phyloP scores from a whole-genome alignment of 139 green algal species.

The Auxenochlorella pyrenoidosa region DNA sequence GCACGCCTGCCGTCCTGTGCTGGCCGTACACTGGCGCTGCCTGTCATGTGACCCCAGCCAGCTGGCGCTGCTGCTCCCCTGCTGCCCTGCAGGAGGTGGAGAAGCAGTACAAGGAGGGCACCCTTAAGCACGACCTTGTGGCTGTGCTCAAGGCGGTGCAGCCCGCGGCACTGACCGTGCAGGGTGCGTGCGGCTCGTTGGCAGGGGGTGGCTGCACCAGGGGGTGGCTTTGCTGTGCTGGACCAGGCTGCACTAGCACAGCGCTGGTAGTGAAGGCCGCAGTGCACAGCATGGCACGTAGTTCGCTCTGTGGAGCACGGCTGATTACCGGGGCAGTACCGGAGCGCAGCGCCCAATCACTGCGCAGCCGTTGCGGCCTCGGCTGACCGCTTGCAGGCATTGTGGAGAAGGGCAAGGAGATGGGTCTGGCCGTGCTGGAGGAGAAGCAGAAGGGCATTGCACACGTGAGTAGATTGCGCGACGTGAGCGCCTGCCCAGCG shows the following conservation, averaged over 20 bases:
- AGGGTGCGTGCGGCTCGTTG: neutral
- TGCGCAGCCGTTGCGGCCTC: neutral
- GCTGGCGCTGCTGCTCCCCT: too few relatives aligned
- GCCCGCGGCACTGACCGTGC: constrained; percentile 18
- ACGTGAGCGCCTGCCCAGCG: neutral
- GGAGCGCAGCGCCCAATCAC: too few relatives aligned
- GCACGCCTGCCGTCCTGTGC: too few relatives aligned
- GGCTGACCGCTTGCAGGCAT: constrained; percentile 6
- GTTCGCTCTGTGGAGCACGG: too few relatives aligned
- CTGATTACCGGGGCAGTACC: too few relatives aligned
- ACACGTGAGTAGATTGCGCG: neutral
- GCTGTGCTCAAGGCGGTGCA: constrained; percentile 28
- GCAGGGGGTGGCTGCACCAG: neutral
- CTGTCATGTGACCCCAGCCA: too few relatives aligned
- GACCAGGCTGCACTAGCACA: neutral
- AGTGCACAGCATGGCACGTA: too few relatives aligned
- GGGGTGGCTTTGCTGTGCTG: too few relatives aligned
- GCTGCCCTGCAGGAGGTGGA: constrained; percentile 34
- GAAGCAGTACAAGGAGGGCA: constrained; percentile 40
- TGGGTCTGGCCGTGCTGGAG: constrained; percentile 7
- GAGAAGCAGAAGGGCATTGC: constrained; percentile 31
- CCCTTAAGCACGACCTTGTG: constrained; percentile 22
- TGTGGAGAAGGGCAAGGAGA: constrained; percentile 31
- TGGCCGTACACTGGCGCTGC: too few relatives aligned
- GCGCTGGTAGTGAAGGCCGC: neutral